These are phyloP conservation scores for Colletotrichum sp. DNA, from an alignment of 2,329 filamentous ascomycete species.

Conservation along the genomic window DNA sequence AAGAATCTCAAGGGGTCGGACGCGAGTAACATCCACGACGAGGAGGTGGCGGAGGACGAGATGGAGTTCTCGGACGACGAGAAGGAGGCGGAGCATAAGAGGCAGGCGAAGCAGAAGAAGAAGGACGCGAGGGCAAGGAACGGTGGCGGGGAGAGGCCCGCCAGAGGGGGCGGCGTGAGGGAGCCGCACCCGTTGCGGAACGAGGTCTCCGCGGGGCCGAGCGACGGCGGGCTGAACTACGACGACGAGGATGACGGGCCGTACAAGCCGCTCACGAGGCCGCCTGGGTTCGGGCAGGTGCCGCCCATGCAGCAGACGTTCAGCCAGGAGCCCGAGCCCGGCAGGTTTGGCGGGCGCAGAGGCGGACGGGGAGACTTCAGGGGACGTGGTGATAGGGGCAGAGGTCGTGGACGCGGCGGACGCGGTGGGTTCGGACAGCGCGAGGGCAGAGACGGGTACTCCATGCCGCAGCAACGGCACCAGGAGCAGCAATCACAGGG, in stretches of 20 bases:
- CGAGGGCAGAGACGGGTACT: conserved; percentile 45
- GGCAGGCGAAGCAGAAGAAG: conserved; percentile 70
- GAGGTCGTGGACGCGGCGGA: conserved; percentile 38
- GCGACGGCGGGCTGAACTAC: conserved; percentile 61
- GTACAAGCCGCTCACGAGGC: conserved; percentile 75
- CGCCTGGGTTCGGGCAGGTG: conserved; percentile 63
- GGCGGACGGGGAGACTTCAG: conserved; percentile 49
- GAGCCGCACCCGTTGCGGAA: conserved; percentile 46
- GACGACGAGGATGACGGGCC: conserved; percentile 73
- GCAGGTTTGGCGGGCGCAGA: conserved; percentile 35
- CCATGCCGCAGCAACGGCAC: conserved; percentile 27
- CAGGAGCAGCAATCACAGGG: conserved; percentile 34
- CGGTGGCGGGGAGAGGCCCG: conserved; percentile 35
- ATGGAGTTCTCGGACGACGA: conserved; percentile 98
- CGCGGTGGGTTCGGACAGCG: conserved; percentile 40
- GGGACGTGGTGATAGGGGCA: conserved; percentile 40
- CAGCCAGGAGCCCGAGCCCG: conserved; percentile 40
- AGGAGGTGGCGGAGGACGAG: conserved; percentile 86
- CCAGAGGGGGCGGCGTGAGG: conserved; percentile 32
- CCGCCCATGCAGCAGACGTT: conserved; percentile 51
- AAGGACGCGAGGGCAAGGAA: conserved; percentile 49
- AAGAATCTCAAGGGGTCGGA: conserved; percentile 86
- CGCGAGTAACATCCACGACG: conserved; percentile 93
- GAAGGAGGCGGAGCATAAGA: conserved; percentile 84
- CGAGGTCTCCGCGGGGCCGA: conserved; percentile 40